phyloP scores from a whole-genome alignment of 2,329 filamentous ascomycete genomes.

The Fusarium chuoi region DNA sequence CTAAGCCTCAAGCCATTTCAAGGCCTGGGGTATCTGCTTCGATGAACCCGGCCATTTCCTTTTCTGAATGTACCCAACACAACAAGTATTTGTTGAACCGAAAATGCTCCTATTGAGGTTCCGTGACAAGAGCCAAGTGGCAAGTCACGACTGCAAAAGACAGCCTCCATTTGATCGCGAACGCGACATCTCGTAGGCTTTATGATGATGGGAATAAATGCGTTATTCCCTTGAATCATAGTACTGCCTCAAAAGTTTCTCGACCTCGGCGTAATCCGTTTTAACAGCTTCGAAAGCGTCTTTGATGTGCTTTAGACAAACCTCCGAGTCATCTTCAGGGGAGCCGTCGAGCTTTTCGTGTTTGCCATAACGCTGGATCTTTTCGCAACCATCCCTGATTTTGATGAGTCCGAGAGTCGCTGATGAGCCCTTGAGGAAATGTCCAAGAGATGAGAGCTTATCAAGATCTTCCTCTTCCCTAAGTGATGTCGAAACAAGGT shows the following conservation, averaged over 20 bases:
- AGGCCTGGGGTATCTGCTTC: constrained; percentile 36
- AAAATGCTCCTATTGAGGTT: constrained; percentile 8
- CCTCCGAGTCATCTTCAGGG: constrained; percentile 71
- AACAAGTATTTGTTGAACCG: constrained; percentile 14
- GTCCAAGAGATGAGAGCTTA: constrained; percentile 84
- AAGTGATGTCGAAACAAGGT: not conserved
- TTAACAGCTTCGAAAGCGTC: constrained; percentile 78
- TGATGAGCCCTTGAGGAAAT: constrained; percentile 97
- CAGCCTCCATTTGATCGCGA: not conserved
- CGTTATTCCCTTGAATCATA: constrained; percentile 53
- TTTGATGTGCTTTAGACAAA: constrained; percentile 76
- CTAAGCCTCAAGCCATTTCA: constrained; percentile 31
- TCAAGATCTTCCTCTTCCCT: constrained; percentile 76
- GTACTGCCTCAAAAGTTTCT: constrained; percentile 75
- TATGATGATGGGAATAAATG: constrained; percentile 2
- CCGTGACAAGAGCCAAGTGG: not conserved
- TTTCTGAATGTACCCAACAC: constrained; percentile 26
- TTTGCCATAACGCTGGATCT: constrained; percentile 93
- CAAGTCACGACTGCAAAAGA: constrained; percentile 12
- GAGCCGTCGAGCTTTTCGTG: constrained; percentile 81
- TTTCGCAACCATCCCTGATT: constrained; percentile 92
- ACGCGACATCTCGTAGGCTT: constrained; percentile 8
- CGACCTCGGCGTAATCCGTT: constrained; percentile 78
- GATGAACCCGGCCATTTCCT: constrained; percentile 30
- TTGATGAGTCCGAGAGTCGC: constrained; percentile 91